Evolutionary conservation across 805 yeast species (phyloP), one percentile per base, ranked within the genome.

Genomic region (Cyberlindnera nakhonratchasimensis): DNA sequence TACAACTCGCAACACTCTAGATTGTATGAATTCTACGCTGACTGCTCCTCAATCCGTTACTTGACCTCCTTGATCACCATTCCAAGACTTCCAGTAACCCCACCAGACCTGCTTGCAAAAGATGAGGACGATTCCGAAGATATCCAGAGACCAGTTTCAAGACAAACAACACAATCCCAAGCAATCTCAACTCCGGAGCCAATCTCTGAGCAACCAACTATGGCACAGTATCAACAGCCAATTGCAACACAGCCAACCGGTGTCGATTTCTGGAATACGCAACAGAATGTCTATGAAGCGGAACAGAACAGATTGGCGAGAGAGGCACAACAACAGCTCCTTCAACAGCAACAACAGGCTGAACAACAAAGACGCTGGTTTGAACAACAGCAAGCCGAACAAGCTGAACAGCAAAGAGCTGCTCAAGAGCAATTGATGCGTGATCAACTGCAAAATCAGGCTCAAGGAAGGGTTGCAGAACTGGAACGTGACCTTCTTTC

Each of bases 21-120:
- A 39, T 66, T 91, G 39, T 79, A 80, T 57, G 91, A 86, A 53
- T 88, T 91, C 53, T 91, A 86, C 65, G 86, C 91, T 20, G 96
- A 90, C 55, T 88, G 96, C 60, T 83, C 91, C 6, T 78, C 91
- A 0, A 78, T 91, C 47, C 83, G 84, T 59, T 87, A 82, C 55
- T 72, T 90, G 56, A 79, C 95, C 2, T 77, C 90, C 26, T 73
- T 90, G 59, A 82, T 90, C 35, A 82, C 88, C 2, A 80, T 86
- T 50, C 96, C 96, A 38, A 64, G 64, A 50, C 47, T 67, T 25
- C 71, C 72, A 53, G 64, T 55, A 14, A 49, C 50, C 3, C 55
- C 73, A 6, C 72, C 72, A 29, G 50, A 63, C 37, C 48, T 67
- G 13, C 51, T 53, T 26, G 38, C 47, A 5, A 58, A 38, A 11